Evolutionary conservation across 495 filamentous ascomycete species (phyloP), one percentile per base, ranked within the genome.

Genomic region (Lasiosphaeriaceae sp.): DNA sequence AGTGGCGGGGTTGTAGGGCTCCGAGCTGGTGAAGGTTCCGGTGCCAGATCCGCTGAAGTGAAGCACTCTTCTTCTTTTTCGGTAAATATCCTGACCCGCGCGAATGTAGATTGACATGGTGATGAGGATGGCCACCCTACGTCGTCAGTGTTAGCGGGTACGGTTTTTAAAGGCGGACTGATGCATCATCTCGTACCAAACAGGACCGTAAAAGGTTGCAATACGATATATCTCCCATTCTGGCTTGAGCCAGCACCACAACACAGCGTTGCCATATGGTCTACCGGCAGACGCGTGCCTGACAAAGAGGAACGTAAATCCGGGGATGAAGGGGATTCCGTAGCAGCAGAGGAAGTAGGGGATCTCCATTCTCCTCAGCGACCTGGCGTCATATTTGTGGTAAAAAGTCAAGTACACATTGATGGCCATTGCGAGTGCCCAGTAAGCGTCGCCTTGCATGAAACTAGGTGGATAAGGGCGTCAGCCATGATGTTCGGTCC

Each of bases 361-460:
- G 56, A 84, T 80, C 66, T 96, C 91, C 58, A 92, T 77, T 22
- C 63, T 76, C 2, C 85, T 82, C 19, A 96, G 77, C 46, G 83
- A 78, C 2, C 78, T 68, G 0, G 86, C 83, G 47, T 86, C 82
- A 64, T 87, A 92, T 57, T 86, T 85, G 58, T 80, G 79, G 70
- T 92, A 94, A 57, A 96, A 92, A 22, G 90, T 93, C 22, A 95
- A 74, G 66, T 90, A 90, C 60, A 96, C 90, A 64, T 95, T 96
- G 56, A 87, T 77, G 7, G 90, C 89, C 91, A 96, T 96, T 53
- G 87, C 86, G 44, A 93, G 76, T 2, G 86, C 86, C 88, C 88
- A 91, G 45, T 86, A 75, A 7, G 89, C 86, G 73, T 95, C 90
- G 9, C 89, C 88, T 8, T 87, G 83, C 71, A 89, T 76, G 58